Evolutionary conservation across 768 basidiomycete genomes (phyloP).

Genomic region (Chalciporus sphaerocephalus): DNA sequence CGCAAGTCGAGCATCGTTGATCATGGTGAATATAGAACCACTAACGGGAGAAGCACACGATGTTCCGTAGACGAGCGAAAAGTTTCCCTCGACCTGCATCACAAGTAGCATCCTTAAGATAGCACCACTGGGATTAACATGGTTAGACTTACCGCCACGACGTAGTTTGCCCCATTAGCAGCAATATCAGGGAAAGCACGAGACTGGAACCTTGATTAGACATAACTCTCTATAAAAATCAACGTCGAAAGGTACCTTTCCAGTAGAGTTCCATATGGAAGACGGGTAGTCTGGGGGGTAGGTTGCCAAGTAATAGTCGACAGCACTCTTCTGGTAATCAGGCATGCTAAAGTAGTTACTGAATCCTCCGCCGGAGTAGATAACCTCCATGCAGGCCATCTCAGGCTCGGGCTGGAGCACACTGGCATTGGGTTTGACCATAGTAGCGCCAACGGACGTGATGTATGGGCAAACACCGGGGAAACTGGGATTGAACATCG

Average conservation of each 20-base stretch:
- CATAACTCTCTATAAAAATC: neutral
- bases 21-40: slow-evolving; percentile 31
- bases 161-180: slow-evolving; percentile 32
- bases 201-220: slow-evolving; percentile 24
- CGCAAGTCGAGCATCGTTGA: slow-evolving; percentile 34
- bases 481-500: slow-evolving; percentile 47
- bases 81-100: slow-evolving; percentile 1
- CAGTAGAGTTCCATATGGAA: slow-evolving; percentile 11
- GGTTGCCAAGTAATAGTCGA: slow-evolving; percentile 15
- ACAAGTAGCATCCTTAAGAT: no score
- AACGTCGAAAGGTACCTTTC: neutral
- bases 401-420: slow-evolving; percentile 47
- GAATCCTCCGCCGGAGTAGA: slow-evolving; percentile 69
- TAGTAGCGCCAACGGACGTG: slow-evolving; percentile 43
- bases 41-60: slow-evolving; percentile 29
- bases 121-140: no score
- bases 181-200: slow-evolving; percentile 34
- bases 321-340: slow-evolving; percentile 19
- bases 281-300: slow-evolving; percentile 18
- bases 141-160: slow-evolving; percentile 3
- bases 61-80: slow-evolving; percentile 23
- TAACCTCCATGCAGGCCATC: slow-evolving; percentile 40
- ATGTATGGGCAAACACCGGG: slow-evolving; percentile 44
- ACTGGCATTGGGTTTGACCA: slow-evolving; percentile 35
- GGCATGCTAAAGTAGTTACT: slow-evolving; percentile 20